Conservation (phyloP, 306 rosid species). For the Vachellia pachyceras region DNA sequence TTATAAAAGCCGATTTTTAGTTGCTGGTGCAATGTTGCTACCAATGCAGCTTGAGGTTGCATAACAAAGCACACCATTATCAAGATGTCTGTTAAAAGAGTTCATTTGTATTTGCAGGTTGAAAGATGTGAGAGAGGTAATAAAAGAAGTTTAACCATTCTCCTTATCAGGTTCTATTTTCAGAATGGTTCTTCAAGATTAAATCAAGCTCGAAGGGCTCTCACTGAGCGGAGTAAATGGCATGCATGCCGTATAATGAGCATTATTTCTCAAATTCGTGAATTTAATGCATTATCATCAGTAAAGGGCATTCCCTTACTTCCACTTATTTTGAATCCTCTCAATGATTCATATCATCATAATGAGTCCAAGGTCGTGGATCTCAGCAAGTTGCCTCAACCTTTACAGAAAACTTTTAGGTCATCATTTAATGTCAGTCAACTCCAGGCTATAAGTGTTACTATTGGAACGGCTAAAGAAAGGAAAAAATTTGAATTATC, state of each 20-base stretch:
- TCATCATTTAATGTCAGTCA: slow-evolving; percentile 84
- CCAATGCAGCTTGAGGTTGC: slow-evolving; percentile 14
- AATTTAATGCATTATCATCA: slow-evolving; percentile 92
- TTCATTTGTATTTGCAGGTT: slow-evolving; percentile 68
- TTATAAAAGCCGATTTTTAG: slow-evolving; percentile 9
- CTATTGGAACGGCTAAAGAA: slow-evolving; percentile 55
- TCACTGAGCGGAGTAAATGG: slow-evolving; percentile 95
- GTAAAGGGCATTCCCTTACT: slow-evolving; percentile 79
- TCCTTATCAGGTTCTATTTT: slow-evolving; percentile 80
- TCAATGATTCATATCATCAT: slow-evolving; percentile 45
- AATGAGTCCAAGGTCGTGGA: slow-evolving; percentile 54
- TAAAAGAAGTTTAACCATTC: slow-evolving; percentile 63
- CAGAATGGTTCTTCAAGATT: slow-evolving; percentile 84
- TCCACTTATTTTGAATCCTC: slow-evolving; percentile 76
- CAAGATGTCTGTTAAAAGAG: slow-evolving; percentile 40
- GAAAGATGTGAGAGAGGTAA: slow-evolving; percentile 94
- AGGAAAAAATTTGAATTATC: slow-evolving; percentile 68
- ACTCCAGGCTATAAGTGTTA: slow-evolving; percentile 80
- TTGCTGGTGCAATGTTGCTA: background rate
- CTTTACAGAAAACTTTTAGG: slow-evolving; percentile 73
- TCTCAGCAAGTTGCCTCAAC: slow-evolving; percentile 72
- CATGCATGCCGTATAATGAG: slow-evolving; percentile 89
- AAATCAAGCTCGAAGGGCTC: slow-evolving; percentile 86
- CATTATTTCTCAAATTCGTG: slow-evolving; percentile 88
- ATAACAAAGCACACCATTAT: slow-evolving; percentile 18